Base-by-base conservation (phyloP, 164 flowering plant species). In the Liriodendron chinense region DNA sequence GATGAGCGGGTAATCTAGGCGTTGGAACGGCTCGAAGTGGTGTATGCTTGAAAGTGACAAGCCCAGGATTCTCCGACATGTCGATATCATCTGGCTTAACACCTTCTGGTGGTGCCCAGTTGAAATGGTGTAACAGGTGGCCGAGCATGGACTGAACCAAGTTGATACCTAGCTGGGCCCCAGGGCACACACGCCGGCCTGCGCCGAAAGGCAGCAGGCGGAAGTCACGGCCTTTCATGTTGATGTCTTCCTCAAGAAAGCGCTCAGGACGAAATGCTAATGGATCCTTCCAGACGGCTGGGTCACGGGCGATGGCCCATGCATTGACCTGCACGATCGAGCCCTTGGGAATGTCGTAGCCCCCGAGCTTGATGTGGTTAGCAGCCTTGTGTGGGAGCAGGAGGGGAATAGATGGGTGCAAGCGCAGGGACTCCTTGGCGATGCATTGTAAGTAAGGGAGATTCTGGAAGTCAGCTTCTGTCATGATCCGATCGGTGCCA, bases 351-450 rank as follows among this genome's bases (percentile, higher is more conserved):
- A 84, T 70, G 73, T 84, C 84, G 28, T 80, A 84, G 16, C 86
- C 86, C 21, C 83, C 84, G 23, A 84, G 13, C 74, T 82, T 84
- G 73, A 80, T 82, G 47, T 79, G 49, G 64, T 80, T 34, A 25
- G 66, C 77, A 72, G 87, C 85, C 72, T 76, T 77, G 76, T 84
- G 87, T 10, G 87, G 87, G 43, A 84, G 83, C 87, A 82, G 82
- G 10, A 84, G 73, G 0, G 85, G 87, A 25, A 85, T 84, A 18
- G 87, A 83, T 0, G 87, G 87, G 82, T 82, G 85, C 59, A 84
- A 56, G 34, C 87, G 61, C 26, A 82, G 47, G 7, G 85, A 65
- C 78, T 84, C 87, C 74, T 84, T 84, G 76, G 78, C 80, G 24
- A 84, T 73, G 21, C 66, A 65, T 50, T 83, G 85, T 10, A 84